phyloP scores from a whole-genome alignment of 2,329 filamentous ascomycete genomes.

The Penicillium sp. region DNA sequence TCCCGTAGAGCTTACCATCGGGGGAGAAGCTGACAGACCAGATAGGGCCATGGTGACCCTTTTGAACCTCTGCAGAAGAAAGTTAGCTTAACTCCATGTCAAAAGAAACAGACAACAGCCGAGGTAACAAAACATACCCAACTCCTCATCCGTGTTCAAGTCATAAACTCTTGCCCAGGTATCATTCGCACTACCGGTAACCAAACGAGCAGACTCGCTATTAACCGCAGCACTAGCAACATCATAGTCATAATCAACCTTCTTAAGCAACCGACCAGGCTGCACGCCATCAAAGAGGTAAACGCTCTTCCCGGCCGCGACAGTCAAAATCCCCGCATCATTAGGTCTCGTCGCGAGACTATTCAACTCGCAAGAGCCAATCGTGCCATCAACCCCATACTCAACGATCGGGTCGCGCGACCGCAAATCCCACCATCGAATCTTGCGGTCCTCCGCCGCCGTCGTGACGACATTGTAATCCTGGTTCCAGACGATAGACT shows the following conservation, averaged over 20 bases:
- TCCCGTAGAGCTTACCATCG: conserved; percentile 91
- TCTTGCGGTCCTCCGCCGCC: conserved; percentile 77
- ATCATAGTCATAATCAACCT: conserved; percentile 68
- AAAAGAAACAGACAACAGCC: background rate
- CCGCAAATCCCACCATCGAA: conserved; percentile 90
- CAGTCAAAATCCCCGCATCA: conserved; percentile 66
- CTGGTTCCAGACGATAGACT: conserved; percentile 88
- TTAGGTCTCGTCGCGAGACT: conserved; percentile 53
- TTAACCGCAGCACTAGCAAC: conserved; percentile 87
- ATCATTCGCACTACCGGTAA: conserved; percentile 82
- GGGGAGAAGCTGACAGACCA: conserved; percentile 94
- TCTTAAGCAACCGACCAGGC: conserved; percentile 66
- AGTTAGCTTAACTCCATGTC: conserved; percentile 2
- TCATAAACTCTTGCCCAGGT: conserved; percentile 96
- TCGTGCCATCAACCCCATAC: conserved; percentile 69
- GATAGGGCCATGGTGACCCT: conserved; percentile 92
- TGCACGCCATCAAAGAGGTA: conserved; percentile 78
- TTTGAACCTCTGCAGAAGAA: conserved; percentile 63
- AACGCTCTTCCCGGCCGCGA: conserved; percentile 86
- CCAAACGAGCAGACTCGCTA: conserved; percentile 67
- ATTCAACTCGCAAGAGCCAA: conserved; percentile 86
- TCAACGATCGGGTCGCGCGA: conserved; percentile 66
- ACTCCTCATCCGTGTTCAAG: conserved; percentile 71
- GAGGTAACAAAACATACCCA: conserved; percentile 44
- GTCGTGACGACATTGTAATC: conserved; percentile 84